Evolutionary conservation across 805 yeast genomes (phyloP), one percentile per base, ranked within the genome.

Genomic region (Yarrowia sp.): DNA sequence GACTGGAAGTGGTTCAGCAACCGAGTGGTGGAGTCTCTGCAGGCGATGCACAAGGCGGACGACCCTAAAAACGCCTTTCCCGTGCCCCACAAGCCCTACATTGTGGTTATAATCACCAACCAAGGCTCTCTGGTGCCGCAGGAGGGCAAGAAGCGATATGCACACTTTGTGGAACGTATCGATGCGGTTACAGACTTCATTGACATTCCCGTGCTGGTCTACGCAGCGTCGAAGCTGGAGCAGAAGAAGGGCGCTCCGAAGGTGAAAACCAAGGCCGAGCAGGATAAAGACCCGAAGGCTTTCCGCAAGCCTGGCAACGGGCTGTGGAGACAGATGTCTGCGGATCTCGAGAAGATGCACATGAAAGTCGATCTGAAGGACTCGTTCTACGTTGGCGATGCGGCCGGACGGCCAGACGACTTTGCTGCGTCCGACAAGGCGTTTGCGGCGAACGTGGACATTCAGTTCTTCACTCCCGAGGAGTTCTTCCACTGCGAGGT

Each of bases 341-440:
- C 71, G 14, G 85, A 81, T 66, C 64, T 83, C 13, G 63, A 68
- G 14, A 51, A 64, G 3, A 56, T 61, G 25, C 58, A 66, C 0
- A 68, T 68, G 2, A 62, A 63, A 8, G 66, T 84, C 1, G 84
- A 84, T 67, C 55, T 70, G 53, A 73, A 70, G 0, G 66, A 72
- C 9, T 81, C 89, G 56, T 77, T 85, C 61, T 94, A 75, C 71
- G 92, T 91, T n/a, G 99, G 99, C 6, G 99, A 93, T 75, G 98
- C 98, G 0, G 98, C 97, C 6, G 99, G 98, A 0, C 77, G 98
- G 60, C 68, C 70, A 1, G 72, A 69, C 0, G 98, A 93, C 72
- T 88, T 86, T 70, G 88, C 94, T 77, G 91, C 88, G 67, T 82
- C 88, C 53, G 99, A 93, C 72, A 72, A 71, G 65, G 70, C 64